Base-by-base conservation (phyloP, 116 monocot genomes). In the Phalaenopsis hybrid region DNA sequence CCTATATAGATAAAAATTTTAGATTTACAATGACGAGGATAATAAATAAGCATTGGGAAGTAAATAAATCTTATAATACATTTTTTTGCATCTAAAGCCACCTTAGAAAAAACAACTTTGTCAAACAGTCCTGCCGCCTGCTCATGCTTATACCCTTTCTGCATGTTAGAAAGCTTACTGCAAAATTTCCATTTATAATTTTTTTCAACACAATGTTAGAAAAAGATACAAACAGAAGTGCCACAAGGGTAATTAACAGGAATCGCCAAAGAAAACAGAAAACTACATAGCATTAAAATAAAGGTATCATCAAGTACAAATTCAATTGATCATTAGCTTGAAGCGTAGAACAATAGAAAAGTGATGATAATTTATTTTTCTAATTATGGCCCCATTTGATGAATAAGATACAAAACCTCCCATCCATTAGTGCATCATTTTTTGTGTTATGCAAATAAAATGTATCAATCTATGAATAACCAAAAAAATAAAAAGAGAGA, bases 31-130 rank as follows among this genome's bases (percentile, higher is more conserved):
- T 37, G 44, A 10, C 52, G 41, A 55, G 11, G 17, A 84, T 75
- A 76, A 7, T 21, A 67, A 21, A 48, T 20, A 77, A 28, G 72
- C 37, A 72, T 3, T 72, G 37, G 5, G 41, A 72, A 72, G 67
- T 25, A 67, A 67, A 28, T 41, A 4, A 72, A 72, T 72, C 41
- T 72, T 72, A 50, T 25, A 43, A 15, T 31, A 20, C 20, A 80
- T 61, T 23, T 52, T 74, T 23, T 11, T 18, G 49, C 79, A 70
- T n/a, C 23, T 2, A 48, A 41, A 34, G 25, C 16, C 48, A 94
- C 94, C 90, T 96, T 90, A 78, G 81, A 88, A 63, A 96, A 96
- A 51, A 96, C 89, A 46, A 92, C 45, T 79, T 86, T 94, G 77
- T 96, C 96, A 85, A 80, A 86, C 68, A 90, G 76, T 76, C 82